These are phyloP conservation scores for Polychytrium aggregatum DNA, from an alignment of 192 early-diverging fungal species.

Conservation along the genomic window DNA sequence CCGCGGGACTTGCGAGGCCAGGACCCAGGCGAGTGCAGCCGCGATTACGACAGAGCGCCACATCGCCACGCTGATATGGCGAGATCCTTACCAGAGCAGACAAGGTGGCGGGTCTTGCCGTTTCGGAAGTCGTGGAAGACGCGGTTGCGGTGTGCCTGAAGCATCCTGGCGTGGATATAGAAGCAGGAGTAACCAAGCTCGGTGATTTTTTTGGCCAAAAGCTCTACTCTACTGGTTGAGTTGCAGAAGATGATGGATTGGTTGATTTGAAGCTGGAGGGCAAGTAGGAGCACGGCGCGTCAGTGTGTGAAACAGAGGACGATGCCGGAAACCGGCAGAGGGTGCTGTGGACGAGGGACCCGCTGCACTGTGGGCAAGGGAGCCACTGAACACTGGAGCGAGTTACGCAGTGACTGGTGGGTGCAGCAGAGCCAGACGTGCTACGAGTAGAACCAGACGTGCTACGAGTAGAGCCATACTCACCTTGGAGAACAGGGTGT, in stretches of 20 bases:
- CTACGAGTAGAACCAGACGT: too few species aligned
- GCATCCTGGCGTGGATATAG: slow-evolving; percentile 98
- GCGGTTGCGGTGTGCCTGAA: slow-evolving; percentile 94
- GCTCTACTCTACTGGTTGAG: slow-evolving; percentile 96
- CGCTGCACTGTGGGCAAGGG: background rate
- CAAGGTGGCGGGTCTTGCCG: slow-evolving; percentile 93
- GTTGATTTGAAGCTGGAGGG: slow-evolving; percentile 91
- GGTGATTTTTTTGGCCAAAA: slow-evolving; percentile 98
- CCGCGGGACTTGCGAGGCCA: too few species aligned
- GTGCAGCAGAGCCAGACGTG: too few species aligned
- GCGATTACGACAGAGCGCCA: too few species aligned
- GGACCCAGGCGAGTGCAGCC: too few species aligned
- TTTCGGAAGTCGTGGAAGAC: slow-evolving; percentile 99
- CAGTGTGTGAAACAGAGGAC: background rate
- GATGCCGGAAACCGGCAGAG: background rate
- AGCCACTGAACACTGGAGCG: background rate
- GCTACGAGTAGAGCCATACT: slow-evolving; percentile 4
- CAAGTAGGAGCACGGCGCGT: background rate
- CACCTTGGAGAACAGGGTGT: slow-evolving; percentile 86
- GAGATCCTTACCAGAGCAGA: slow-evolving; percentile 70
- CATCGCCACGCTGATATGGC: too few species aligned
- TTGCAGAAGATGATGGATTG: slow-evolving; percentile 99
- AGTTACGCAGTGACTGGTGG: background rate
- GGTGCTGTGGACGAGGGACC: background rate
- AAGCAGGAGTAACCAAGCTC: slow-evolving; percentile 99